phyloP scores from a whole-genome alignment of 192 early-diverging fungal species.

The Mortierella hygrophila region DNA sequence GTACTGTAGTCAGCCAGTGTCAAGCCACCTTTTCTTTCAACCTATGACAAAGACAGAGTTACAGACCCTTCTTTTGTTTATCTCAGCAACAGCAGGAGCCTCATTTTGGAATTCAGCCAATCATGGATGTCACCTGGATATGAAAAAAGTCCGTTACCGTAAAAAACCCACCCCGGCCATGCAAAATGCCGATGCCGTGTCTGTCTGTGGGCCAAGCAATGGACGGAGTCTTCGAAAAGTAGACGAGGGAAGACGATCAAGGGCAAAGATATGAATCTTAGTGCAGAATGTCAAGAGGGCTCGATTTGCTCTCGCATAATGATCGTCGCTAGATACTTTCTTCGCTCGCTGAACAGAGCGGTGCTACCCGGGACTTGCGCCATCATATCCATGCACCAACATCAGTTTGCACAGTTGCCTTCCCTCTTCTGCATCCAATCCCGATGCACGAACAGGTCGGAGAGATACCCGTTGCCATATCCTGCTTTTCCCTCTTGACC shows the following conservation, averaged over 20 bases:
- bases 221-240: too few species aligned
- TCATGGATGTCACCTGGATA: background rate
- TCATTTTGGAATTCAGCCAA: background rate
- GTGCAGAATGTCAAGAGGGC: too few species aligned
- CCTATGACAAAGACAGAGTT: background rate
- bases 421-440: background rate
- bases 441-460: background rate
- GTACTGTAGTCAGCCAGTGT: background rate
- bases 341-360: too few species aligned
- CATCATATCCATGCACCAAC: too few species aligned
- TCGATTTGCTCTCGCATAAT: too few species aligned
- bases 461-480: background rate
- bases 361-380: too few species aligned
- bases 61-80: background rate
- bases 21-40: background rate
- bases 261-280: too few species aligned
- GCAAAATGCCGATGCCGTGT: background rate
- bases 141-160: background rate
- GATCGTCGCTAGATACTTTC: too few species aligned
- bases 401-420: background rate
- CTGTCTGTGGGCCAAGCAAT: background rate
- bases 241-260: too few species aligned
- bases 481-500: background rate
- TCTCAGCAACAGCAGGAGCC: too few species aligned
- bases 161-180: background rate